These are phyloP conservation scores for Cladophialophora yegresii DNA, from an alignment of 2,329 filamentous ascomycete genomes.

Conservation along the genomic window DNA sequence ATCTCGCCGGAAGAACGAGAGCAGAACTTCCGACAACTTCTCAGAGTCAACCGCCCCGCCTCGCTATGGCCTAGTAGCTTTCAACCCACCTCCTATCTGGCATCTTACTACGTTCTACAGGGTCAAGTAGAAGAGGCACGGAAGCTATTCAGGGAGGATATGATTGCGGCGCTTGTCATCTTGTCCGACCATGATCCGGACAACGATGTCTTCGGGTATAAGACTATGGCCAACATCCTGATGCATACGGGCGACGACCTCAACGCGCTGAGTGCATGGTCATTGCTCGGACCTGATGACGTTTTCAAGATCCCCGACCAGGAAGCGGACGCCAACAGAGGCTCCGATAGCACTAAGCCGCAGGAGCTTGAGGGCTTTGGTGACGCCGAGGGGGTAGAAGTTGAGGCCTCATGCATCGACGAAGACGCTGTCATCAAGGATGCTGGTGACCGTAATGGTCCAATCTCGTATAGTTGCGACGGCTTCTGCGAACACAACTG, in stretches of 20 bases:
- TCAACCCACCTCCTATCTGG: background rate
- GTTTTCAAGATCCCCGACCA: constrained; percentile 11
- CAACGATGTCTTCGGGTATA: constrained; percentile 39
- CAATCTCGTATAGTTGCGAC: constrained; percentile 19
- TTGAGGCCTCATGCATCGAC: background rate
- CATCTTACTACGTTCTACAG: background rate
- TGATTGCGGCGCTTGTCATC: background rate
- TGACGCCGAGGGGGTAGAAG: background rate
- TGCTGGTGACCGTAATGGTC: background rate
- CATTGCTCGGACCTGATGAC: constrained; percentile 33
- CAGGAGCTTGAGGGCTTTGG: background rate
- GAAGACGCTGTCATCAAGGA: background rate
- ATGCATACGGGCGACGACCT: constrained; percentile 37
- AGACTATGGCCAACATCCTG: constrained; percentile 33
- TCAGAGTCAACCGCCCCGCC: constrained; percentile 1
- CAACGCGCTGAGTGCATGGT: constrained; percentile 39
- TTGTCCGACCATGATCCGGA: constrained; percentile 30
- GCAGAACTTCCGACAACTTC: constrained; percentile 1
- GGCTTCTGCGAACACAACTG: constrained; percentile 27
- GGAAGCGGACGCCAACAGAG: background rate
- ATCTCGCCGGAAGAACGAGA: background rate
- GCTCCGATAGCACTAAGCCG: background rate
- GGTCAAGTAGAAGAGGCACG: background rate
- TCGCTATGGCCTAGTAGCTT: background rate
- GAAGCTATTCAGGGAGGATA: background rate